Evolutionary conservation across 2,329 filamentous ascomycete genomes (phyloP), one percentile per base, ranked within the genome.

Genomic region (Catunica adiposa): DNA sequence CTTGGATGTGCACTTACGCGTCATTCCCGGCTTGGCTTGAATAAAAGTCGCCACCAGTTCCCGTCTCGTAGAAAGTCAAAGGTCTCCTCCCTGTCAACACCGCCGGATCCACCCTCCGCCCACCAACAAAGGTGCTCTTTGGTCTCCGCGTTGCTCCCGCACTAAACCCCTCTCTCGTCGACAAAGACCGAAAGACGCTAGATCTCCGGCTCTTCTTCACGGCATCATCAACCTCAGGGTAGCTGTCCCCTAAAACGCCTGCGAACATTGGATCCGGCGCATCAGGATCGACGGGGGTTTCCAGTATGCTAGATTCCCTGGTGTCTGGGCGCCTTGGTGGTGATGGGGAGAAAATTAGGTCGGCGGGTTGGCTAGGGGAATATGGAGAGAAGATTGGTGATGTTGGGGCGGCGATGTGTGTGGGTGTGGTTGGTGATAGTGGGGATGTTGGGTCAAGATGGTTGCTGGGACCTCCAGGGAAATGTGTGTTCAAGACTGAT

Each of bases 141-240:
- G 56, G 37, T 48, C 42, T 53, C 2, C 53, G 31, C 2, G 29
- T 26, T 8, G 47, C 31, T 17, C 38, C 29, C 29, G 11, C 29
- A 34, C 29, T 48, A 26, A 55, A 53, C 14, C 26, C 20, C 11
- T 58, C 56, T 26, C 52, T 52, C 15, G 26, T 56, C n/a, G 56
- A 58, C 22, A 56, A 20, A 7, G 56, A 53, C 3, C 56, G 53
- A 23, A 58, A 58, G 26, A 58, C n/a, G 25, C 56, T 58, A 46
- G 50, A 48, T 5, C 53, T 37, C 29, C 50, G 51, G 9, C 54
- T 55, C 31, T 58, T 58, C n/a, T 56, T 58, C 5, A 34, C 29
- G 20, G 22, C 3, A 14, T 57, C 51, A 3, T 58, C 56, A 17
- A n/a, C n/a, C n/a, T 48, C 46, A 4, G 22, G 14, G 14, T 55